Conservation (phyloP, 2,329 filamentous ascomycete species). For the Daldinia eschscholtzii region DNA sequence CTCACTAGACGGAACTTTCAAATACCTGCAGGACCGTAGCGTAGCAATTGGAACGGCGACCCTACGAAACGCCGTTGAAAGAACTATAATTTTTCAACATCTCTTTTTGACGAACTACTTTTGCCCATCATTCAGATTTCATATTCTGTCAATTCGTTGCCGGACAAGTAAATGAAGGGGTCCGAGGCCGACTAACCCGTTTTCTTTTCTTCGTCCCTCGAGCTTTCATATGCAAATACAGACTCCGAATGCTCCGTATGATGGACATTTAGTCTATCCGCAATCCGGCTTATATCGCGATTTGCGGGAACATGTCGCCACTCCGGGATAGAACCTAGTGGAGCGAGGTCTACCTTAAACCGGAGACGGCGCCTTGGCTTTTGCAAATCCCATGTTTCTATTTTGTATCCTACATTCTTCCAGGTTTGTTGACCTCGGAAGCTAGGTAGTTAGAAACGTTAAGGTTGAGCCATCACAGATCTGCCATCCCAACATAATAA, state of each 20-base stretch:
- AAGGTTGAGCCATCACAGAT: background rate
- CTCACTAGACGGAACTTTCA: too few species aligned
- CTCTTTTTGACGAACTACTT: background rate
- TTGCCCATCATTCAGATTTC: background rate
- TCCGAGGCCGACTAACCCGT: too few species aligned
- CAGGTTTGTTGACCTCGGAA: background rate
- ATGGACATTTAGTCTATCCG: constrained; percentile 1
- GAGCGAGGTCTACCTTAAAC: background rate
- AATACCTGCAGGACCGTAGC: too few species aligned
- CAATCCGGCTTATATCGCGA: background rate
- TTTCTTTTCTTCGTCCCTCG: background rate
- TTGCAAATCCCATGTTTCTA: background rate
- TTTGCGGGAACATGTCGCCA: background rate
- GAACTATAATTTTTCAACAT: background rate
- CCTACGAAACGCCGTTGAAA: too few species aligned
- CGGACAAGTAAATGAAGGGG: background rate
- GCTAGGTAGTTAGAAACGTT: background rate
- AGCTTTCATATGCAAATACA: background rate
- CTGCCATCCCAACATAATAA: background rate
- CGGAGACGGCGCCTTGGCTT: background rate
- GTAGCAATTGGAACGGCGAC: background rate
- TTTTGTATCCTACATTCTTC: background rate
- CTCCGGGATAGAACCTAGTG: background rate
- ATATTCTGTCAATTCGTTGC: background rate
- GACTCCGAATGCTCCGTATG: background rate